These are phyloP conservation scores for Neonectria ditissima DNA, from an alignment of 2,329 filamentous ascomycete genomes.

Conservation along the genomic window DNA sequence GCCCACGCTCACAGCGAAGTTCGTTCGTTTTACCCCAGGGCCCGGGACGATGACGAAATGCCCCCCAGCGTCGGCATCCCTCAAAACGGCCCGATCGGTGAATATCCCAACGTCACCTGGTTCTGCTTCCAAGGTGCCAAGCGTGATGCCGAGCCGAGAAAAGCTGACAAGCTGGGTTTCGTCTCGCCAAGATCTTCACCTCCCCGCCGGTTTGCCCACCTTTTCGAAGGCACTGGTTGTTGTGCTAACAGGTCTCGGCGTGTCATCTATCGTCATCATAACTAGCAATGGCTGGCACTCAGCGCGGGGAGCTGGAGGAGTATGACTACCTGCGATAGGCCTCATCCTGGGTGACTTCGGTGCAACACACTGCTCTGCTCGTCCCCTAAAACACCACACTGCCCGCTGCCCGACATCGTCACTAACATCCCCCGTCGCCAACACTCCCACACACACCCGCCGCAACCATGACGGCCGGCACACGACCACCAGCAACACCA, in stretches of 20 bases:
- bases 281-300: neutral
- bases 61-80: neutral
- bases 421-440: neutral
- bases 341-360: neutral
- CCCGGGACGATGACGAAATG: neutral
- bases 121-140: neutral
- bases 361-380: too few species aligned
- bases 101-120: conserved; percentile 9
- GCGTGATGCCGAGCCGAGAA: neutral
- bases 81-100: conserved; percentile 2
- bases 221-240: neutral
- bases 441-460: conserved; percentile 32
- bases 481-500: conserved; percentile 19
- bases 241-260: neutral
- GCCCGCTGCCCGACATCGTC: neutral
- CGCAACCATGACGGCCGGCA: conserved; percentile 26
- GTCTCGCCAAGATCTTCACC: neutral
- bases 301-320: neutral
- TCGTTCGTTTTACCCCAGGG: neutral
- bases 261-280: neutral
- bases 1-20: neutral
- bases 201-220: neutral
- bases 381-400: neutral
- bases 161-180: neutral
- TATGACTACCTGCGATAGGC: neutral